Evolutionary conservation across 257 asterid genomes (phyloP).

Genomic region (Fraxinus americana): DNA sequence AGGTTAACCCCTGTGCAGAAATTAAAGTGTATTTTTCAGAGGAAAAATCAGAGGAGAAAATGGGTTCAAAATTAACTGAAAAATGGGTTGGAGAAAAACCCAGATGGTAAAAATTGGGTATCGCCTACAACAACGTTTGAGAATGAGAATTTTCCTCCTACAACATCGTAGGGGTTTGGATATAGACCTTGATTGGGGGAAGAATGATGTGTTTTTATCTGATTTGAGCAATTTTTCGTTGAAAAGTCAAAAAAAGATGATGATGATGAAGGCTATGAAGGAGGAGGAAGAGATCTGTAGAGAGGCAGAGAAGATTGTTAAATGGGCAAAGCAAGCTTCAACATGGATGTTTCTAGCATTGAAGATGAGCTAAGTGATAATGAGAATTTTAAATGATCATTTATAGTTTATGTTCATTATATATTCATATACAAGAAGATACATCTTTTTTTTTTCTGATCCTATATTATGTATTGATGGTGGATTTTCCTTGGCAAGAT

Average conservation of each 20-base stretch:
- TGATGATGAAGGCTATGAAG: slow-evolving; percentile 68
- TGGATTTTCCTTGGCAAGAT: neutral
- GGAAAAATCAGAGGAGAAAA: slow-evolving; percentile 4
- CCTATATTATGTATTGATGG: neutral
- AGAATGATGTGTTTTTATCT: slow-evolving; percentile 49
- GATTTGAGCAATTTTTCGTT: slow-evolving; percentile 59
- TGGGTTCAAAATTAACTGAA: neutral
- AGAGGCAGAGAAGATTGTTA: slow-evolving; percentile 86
- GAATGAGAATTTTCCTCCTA: slow-evolving; percentile 33
- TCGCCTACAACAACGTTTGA: slow-evolving; percentile 35
- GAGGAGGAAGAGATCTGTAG: slow-evolving; percentile 73
- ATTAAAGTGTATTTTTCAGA: neutral
- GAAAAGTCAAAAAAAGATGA: slow-evolving; percentile 38
- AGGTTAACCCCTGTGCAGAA: slow-evolving; percentile 26
- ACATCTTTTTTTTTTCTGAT: neutral
- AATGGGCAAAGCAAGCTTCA: slow-evolving; percentile 92
- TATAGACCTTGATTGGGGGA: slow-evolving; percentile 46
- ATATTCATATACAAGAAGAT: neutral
- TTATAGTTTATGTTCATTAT: slow-evolving; percentile 6
- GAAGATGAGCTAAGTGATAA: slow-evolving; percentile 59
- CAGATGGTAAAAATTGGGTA: slow-evolving; percentile 21
- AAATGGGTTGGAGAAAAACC: slow-evolving; percentile 36
- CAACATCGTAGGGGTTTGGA: slow-evolving; percentile 30
- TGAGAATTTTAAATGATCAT: slow-evolving; percentile 39
- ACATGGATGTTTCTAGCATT: slow-evolving; percentile 60